Percentiles rank a stretch among this genome's conserved stretches.
Evolutionary conservation across 2,329 filamentous ascomycete species (phyloP).

Genomic region (Thermoascus crustaceus): DNA sequence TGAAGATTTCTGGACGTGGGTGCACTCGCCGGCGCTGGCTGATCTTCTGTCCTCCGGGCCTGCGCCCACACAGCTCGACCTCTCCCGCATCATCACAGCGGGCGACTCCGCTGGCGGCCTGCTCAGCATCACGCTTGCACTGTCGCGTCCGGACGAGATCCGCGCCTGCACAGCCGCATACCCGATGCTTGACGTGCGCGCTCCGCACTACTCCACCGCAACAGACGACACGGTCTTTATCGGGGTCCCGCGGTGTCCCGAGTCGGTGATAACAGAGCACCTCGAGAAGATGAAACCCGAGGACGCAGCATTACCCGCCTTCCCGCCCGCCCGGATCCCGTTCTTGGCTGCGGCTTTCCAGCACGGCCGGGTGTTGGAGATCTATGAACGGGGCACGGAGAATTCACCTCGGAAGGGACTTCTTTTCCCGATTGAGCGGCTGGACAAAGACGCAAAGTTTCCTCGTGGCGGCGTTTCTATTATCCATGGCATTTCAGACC

Average conservation of each 20-base stretch:
- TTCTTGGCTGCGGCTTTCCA: slow-evolving; percentile 14
- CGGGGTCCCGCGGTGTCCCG: slow-evolving; percentile 8
- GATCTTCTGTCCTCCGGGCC: slow-evolving; percentile 10
- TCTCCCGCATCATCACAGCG: slow-evolving; percentile 17
- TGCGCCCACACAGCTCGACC: slow-evolving; percentile 14
- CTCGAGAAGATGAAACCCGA: slow-evolving; percentile 7
- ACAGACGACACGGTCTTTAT: slow-evolving; percentile 10
- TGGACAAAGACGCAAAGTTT: slow-evolving; percentile 19
- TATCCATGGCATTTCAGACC: slow-evolving; percentile 28
- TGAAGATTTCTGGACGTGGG: slow-evolving; percentile 40
- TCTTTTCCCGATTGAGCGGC: slow-evolving; percentile 21
- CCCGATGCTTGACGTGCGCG: slow-evolving; percentile 21
- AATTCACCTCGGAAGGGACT: slow-evolving; percentile 6
- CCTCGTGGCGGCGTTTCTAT: slow-evolving; percentile 25
- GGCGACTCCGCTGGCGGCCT: slow-evolving; percentile 27
- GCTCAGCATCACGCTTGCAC: slow-evolving; percentile 19
- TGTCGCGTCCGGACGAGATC: slow-evolving; percentile 22
- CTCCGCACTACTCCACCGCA: slow-evolving; percentile 11
- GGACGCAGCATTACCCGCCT: slow-evolving; percentile 10
- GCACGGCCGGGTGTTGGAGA: slow-evolving; percentile 9
- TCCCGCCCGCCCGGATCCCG: slow-evolving; percentile 6
- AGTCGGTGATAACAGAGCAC: slow-evolving; percentile 9
- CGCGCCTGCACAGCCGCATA: slow-evolving; percentile 24
- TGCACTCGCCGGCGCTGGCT: slow-evolving; percentile 12
- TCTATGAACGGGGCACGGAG: slow-evolving; percentile 15